phyloP scores from a whole-genome alignment of 176 grass and related monocot genomes.

The Luzula sylvatica region DNA sequence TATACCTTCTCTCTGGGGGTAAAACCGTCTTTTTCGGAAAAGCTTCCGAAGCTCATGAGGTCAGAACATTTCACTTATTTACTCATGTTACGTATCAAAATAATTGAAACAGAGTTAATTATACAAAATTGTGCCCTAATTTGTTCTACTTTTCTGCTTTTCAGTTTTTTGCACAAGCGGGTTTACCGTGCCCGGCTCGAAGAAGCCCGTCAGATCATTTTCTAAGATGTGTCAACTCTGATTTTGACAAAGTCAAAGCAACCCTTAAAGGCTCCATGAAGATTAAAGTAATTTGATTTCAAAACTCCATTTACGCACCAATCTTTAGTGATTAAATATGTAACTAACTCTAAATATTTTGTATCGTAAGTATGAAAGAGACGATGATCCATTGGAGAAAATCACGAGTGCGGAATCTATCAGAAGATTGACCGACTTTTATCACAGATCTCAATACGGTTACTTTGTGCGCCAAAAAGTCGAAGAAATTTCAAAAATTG shows the following conservation, averaged over 20 bases:
- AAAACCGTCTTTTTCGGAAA: conserved; percentile 30
- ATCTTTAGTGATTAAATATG: too few relatives aligned
- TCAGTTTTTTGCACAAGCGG: conserved; percentile 32
- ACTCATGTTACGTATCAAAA: too few relatives aligned
- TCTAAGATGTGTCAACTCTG: conserved; percentile 26
- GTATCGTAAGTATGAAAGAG: conserved; percentile 9
- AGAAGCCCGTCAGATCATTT: conserved; percentile 33
- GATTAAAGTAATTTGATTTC: conserved; percentile 1
- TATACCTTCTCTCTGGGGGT: conserved; percentile 25
- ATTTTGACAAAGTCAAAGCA: conserved; percentile 36
- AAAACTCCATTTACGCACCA: too few relatives aligned
- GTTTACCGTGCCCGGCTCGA: conserved; percentile 23
- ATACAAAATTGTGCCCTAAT: too few relatives aligned
- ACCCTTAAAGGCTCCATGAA: conserved; percentile 31
- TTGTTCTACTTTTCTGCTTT: too few relatives aligned
- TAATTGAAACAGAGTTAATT: background rate
- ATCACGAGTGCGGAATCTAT: conserved; percentile 18
- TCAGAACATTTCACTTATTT: too few relatives aligned
- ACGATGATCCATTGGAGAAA: conserved; percentile 26
- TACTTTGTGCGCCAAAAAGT: conserved; percentile 15
- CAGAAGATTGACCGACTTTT: conserved; percentile 17
- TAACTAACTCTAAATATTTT: too few relatives aligned
- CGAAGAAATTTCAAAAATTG: conserved; percentile 23
- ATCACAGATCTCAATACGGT: conserved; percentile 2
- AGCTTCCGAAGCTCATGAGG: conserved; percentile 21